phyloP scores from a whole-genome alignment of 1,284 basidiomycete genomes.

The Singerocomus rubriflavus region DNA sequence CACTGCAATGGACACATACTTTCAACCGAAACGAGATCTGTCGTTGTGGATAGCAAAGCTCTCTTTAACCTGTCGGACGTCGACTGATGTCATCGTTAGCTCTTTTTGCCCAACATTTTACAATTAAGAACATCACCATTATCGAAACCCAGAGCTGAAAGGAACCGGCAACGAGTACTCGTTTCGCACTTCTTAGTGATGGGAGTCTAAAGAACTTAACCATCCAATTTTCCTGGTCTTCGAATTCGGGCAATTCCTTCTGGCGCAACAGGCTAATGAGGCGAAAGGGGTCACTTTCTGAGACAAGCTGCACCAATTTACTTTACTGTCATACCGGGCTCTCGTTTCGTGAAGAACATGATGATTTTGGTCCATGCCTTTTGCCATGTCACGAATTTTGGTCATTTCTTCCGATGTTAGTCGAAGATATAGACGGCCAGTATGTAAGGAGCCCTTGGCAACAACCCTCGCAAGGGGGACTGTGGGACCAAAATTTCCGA shows the following conservation, averaged over 20 bases:
- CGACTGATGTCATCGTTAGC: not conserved
- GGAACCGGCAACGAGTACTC: not conserved
- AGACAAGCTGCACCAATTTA: not conserved
- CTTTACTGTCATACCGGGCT: constrained; percentile 11
- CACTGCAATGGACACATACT: not conserved
- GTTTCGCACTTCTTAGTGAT: not conserved
- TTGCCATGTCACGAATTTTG: constrained; percentile 1
- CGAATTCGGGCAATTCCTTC: constrained; percentile 5
- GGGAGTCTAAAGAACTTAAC: not conserved
- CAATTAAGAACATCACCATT: not conserved
- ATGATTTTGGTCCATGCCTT: not conserved
- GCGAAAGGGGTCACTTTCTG: not conserved
- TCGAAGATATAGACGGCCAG: constrained; percentile 8
- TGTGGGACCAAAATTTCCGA: not conserved
- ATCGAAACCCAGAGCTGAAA: not conserved
- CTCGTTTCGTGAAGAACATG: constrained; percentile 3
- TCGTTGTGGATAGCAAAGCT: not conserved
- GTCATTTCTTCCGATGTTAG: constrained; percentile 11
- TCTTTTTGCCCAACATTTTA: too few species aligned
- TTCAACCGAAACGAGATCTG: not conserved
- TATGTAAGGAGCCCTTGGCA: not conserved
- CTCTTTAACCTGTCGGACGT: not conserved
- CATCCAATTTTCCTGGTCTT: not conserved
- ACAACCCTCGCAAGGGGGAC: not conserved
- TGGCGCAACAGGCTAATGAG: not conserved